Base-by-base conservation (phyloP, 768 basidiomycete species). In the Tricholoma hemisulphureum region DNA sequence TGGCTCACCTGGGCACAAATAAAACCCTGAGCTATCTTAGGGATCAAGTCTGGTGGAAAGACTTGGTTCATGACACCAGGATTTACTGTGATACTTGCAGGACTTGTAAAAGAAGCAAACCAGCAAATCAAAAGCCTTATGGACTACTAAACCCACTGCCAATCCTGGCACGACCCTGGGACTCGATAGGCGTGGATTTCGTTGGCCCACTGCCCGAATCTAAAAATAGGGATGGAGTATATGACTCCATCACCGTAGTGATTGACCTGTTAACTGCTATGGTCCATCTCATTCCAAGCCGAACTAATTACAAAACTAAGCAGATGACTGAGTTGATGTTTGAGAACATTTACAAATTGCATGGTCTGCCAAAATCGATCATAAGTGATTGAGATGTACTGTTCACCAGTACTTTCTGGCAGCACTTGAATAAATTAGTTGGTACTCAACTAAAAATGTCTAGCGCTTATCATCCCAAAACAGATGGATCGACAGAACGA, bases 371-470 rank as follows among this genome's bases (percentile, higher is more conserved):
- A 5, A 31, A 55, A 45, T 45, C 14, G 3, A 55, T 55, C 13
- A 29, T 50, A 3, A 50, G 49, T 29, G 26, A 50, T 23, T 13
- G 48, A 29, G 48, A 49, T 26, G 48, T 49, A 18, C 41, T 45
- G 16, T 45, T 48, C 45, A 48, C 20, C 3, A 48, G 45, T 48
- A 18, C 21, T 18, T 54, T 51, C 51, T 51, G 51, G 51, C 13
- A 51, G 20, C 51, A 29, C 13, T 24, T 54, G 5, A 3, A 54
- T 37, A 16, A 14, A 14, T 18, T 62, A 0, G 28, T 68, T 5
- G 62, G 67, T 6, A 62, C 61, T 6, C 61, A 65, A 35, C 56
- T 70, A 1, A 43, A 55, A 1, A 60, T 72, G 34, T 54, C 53
- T 2, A 48, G 45, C 20, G 45, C 20, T 3, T 48, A 48, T 20